These are phyloP conservation scores for Porphyrellus cyaneotinctus DNA, from an alignment of 768 basidiomycete genomes.

Conservation along the genomic window DNA sequence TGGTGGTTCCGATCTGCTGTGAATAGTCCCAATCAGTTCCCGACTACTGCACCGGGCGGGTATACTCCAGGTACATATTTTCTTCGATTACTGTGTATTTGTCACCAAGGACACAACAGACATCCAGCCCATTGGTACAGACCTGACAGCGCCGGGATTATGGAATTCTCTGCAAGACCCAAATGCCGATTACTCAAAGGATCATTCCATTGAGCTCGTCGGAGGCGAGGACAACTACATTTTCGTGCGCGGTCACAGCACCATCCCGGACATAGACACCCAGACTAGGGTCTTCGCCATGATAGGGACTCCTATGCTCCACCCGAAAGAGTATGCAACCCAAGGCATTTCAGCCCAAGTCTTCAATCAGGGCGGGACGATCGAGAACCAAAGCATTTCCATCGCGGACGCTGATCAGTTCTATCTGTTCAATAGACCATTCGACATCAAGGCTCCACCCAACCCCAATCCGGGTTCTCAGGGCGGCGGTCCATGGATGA, in stretches of 20 bases:
- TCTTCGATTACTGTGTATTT: neutral
- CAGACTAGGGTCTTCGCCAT: conserved; percentile 2
- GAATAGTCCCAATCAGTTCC: neutral
- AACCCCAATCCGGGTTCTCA: neutral
- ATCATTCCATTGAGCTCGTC: neutral
- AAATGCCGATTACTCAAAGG: neutral
- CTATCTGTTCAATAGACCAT: conserved; percentile 6
- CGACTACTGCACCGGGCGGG: neutral
- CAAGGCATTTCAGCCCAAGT: neutral
- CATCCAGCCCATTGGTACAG: conserved; percentile 6
- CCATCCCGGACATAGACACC: conserved; percentile 7
- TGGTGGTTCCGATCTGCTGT: conserved; percentile 5
- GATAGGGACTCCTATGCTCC: neutral
- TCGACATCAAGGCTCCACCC: neutral
- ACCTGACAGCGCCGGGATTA: neutral
- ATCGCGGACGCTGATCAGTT: neutral
- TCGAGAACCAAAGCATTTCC: conserved; percentile 6
- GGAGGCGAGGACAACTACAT: conserved; percentile 7
- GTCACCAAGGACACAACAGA: neutral
- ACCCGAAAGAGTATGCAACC: neutral
- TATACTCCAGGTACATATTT: neutral
- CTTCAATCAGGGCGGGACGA: neutral
- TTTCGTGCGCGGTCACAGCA: conserved; percentile 11
- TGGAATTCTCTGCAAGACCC: conserved; percentile 1
- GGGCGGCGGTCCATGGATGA: neutral